Percentiles rank a stretch among this genome's conserved stretches.
phyloP scores from a whole-genome alignment of 139 green algal genomes.

The Chlamydomonas sp. region DNA sequence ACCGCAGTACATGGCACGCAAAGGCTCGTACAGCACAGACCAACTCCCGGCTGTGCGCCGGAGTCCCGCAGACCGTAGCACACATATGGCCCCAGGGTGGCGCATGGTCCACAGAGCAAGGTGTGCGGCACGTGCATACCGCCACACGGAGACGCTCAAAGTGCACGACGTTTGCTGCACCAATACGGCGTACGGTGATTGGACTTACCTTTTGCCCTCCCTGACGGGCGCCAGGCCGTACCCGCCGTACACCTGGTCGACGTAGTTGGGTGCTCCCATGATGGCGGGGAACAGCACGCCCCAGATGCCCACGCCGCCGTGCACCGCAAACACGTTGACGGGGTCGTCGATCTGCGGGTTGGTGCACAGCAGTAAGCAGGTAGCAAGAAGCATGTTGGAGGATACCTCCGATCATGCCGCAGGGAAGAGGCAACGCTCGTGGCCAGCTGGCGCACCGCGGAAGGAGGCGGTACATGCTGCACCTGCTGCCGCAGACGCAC shows the following conservation, averaged over 20 bases:
- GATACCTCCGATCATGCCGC: background rate
- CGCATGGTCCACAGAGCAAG: background rate
- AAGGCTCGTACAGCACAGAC: background rate
- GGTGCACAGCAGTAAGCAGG: background rate
- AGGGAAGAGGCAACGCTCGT: background rate
- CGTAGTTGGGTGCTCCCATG: slow-evolving; percentile 41
- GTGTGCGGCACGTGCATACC: background rate
- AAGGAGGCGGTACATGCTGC: background rate
- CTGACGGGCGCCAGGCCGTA: background rate
- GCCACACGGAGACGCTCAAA: background rate
- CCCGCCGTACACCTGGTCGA: slow-evolving; percentile 56
- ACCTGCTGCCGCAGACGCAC: slow-evolving; percentile 45
- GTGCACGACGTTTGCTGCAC: background rate
- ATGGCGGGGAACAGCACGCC: slow-evolving; percentile 44
- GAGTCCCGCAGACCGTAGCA: background rate
- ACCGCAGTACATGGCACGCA: too few relatives aligned
- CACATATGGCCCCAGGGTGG: background rate
- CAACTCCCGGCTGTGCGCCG: background rate
- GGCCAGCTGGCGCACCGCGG: background rate
- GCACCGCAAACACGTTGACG: slow-evolving; percentile 65
- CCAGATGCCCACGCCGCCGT: slow-evolving; percentile 60
- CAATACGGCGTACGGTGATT: background rate
- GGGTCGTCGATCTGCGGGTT: slow-evolving; percentile 64
- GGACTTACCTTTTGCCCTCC: background rate
- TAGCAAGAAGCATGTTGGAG: background rate